Conservation (phyloP, 192 early-diverging fungal species). For the Coemansia sp. region DNA sequence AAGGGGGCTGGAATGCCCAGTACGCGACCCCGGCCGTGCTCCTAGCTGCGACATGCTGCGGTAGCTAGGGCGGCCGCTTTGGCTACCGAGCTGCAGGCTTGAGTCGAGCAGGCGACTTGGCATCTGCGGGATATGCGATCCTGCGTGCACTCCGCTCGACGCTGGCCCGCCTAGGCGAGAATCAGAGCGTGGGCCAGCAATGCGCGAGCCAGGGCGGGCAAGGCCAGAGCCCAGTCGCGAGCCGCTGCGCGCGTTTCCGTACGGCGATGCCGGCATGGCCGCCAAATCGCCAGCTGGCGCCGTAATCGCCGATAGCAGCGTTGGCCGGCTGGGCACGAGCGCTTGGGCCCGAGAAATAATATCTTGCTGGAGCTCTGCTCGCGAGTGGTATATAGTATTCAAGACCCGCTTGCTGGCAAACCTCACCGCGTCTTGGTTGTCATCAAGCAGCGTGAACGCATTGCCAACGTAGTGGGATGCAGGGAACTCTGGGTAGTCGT, state of each 20-base stretch:
- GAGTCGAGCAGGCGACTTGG: background rate
- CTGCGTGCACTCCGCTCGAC: background rate
- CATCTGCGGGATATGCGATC: slow-evolving; percentile 20
- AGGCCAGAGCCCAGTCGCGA: slow-evolving; percentile 36
- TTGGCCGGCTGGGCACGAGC: slow-evolving; percentile 25
- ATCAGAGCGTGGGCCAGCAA: slow-evolving; percentile 26
- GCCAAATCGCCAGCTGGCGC: slow-evolving; percentile 45
- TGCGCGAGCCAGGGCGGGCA: slow-evolving; percentile 44
- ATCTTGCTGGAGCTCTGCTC: slow-evolving; percentile 44
- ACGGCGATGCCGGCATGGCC: slow-evolving; percentile 37
- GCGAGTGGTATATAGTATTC: slow-evolving; percentile 48
- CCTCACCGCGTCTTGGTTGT: slow-evolving; percentile 54
- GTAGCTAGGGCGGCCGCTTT: slow-evolving; percentile 11
- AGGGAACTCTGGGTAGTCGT: slow-evolving; percentile 43
- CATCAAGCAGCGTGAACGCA: slow-evolving; percentile 42
- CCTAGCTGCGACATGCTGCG: slow-evolving; percentile 52
- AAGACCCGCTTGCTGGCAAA: slow-evolving; percentile 49
- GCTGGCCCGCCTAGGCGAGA: slow-evolving; percentile 19
- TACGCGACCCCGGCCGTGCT: slow-evolving; percentile 32
- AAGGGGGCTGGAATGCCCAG: slow-evolving; percentile 28
- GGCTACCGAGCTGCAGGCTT: background rate
- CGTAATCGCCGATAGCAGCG: slow-evolving; percentile 42
- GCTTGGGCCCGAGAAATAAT: slow-evolving; percentile 31
- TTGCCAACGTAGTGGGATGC: slow-evolving; percentile 30
- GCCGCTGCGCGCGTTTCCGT: slow-evolving; percentile 40